Evolutionary conservation across 2,329 filamentous ascomycete genomes (phyloP).

Genomic region (Aureobasidium zeae): DNA sequence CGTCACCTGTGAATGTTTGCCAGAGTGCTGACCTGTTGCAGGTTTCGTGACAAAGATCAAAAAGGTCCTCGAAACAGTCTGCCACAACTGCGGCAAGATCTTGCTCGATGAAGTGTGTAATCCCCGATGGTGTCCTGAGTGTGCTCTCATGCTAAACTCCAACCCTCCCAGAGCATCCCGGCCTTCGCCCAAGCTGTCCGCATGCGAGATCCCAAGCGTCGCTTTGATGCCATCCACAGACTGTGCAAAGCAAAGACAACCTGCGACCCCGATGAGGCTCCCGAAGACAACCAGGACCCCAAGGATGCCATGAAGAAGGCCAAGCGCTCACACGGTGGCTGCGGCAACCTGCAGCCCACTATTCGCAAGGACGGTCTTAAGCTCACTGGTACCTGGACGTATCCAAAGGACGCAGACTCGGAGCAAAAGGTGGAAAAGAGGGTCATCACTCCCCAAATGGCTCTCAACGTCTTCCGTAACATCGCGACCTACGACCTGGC

Average conservation of each 20-base stretch:
- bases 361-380: slow-evolving; percentile 82
- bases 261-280: slow-evolving; percentile 69
- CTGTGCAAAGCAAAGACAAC: slow-evolving; percentile 80
- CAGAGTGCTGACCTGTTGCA: slow-evolving; percentile 33
- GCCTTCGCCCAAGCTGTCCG: slow-evolving; percentile 74
- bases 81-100: slow-evolving; percentile 97
- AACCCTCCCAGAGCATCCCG: slow-evolving; percentile 61
- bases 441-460: slow-evolving; percentile 72
- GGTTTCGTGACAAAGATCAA: slow-evolving; percentile 99
- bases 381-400: slow-evolving; percentile 66
- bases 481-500: slow-evolving; percentile 73
- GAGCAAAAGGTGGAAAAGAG: slow-evolving; percentile 74
- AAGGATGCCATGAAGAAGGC: slow-evolving; percentile 44
- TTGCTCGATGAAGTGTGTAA: slow-evolving; percentile 95
- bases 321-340: slow-evolving; percentile 65
- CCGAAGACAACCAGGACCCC: slow-evolving; percentile 54
- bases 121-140: slow-evolving; percentile 27
- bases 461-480: slow-evolving; percentile 74
- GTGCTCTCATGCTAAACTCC: slow-evolving; percentile 26
- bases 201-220: slow-evolving; percentile 83
- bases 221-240: slow-evolving; percentile 87
- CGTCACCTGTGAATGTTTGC: not conserved
- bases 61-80: slow-evolving; percentile 97
- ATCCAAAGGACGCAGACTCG: slow-evolving; percentile 59
- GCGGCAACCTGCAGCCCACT: slow-evolving; percentile 80